Base-by-base conservation (phyloP, 2,329 filamentous ascomycete genomes). In the Neurospora crassa region DNA sequence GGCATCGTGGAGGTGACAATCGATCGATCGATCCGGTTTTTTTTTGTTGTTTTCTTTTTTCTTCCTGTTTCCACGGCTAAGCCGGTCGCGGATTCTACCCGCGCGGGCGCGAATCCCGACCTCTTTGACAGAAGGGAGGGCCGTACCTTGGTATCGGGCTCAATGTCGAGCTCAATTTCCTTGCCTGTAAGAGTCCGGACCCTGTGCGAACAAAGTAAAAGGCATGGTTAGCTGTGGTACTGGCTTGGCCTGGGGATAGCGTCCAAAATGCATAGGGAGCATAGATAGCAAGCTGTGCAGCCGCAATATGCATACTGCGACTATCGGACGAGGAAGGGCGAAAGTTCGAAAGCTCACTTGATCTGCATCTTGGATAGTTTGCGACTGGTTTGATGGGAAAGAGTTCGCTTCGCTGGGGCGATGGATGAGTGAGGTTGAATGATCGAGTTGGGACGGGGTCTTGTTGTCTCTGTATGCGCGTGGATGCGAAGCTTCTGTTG, bases 121-220 rank as follows among this genome's bases (percentile, higher is more conserved):
- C 11, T 5, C 40, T 14, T 5, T 3, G 11, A 70, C 69, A 16
- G 67, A 37, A 63, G 10, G 67, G 16, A 45, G 69, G 67, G n/a
- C 69, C 79, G 77, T 83, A 96, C 94, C 88, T 94, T 97, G 87
- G 97, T 97, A 79, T 93, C 91, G 70, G 89, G 87, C 85, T 98
- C 96, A 80, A 99, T 97, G 80, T 98, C 94, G 78, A 99, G 90
- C 87, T 98, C 95, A 81, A 98, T 98, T 84, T 99, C 94, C 86
- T 98, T 98, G 79, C 96, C 96, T 75, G 96, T 98, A 75, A 99
- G 90, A 74, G 96, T 99, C 80, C 96, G 92, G 80, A 99, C 95
- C 87, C 95, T 99, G 77, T 37, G 29, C 53, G 53, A 63, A 63
- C 47, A 53, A 53, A 29, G 47, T 29, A 16, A 29, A 53, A 16